A percentile compares a stretch with the other conserved stretches of the same genome.
Evolutionary conservation across 192 early-diverging fungal species (phyloP).

Genomic region (Cladochytrium replicatum): DNA sequence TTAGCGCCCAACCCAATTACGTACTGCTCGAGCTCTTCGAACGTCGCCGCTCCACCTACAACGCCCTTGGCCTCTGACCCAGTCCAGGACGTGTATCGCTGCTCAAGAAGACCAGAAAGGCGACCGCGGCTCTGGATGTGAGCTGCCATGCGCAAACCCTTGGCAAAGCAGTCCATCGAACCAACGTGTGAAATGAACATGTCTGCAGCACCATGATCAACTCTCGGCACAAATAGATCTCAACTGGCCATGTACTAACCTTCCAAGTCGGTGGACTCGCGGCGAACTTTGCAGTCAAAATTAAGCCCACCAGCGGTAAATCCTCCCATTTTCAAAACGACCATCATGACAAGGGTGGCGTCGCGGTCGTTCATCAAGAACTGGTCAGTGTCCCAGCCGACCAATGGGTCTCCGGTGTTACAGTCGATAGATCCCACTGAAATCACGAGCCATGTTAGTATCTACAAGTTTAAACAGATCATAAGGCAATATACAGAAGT

Average conservation of each 20-base stretch:
- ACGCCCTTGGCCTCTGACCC: slow-evolving; percentile 6
- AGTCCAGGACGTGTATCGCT: slow-evolving; percentile 13
- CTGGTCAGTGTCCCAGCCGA: slow-evolving; percentile 34
- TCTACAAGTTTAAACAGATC: too few species aligned
- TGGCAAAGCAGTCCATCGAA: slow-evolving; percentile 19
- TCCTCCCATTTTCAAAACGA: slow-evolving; percentile 25
- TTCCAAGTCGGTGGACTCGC: slow-evolving; percentile 26
- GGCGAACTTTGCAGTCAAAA: slow-evolving; percentile 32
- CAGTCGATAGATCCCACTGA: slow-evolving; percentile 24
- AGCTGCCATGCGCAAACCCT: slow-evolving; percentile 17
- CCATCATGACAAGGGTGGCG: slow-evolving; percentile 27
- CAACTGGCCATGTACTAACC: too few species aligned
- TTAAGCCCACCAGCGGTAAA: slow-evolving; percentile 27
- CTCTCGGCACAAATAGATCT: too few species aligned
- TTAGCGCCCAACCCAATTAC: too few species aligned
- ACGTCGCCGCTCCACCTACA: slow-evolving; percentile 11
- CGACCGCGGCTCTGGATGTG: slow-evolving; percentile 13
- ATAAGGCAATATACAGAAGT: too few species aligned
- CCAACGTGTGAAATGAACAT: slow-evolving; percentile 26
- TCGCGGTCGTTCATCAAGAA: slow-evolving; percentile 27
- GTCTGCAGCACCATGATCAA: too few species aligned
- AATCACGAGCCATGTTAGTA: too few species aligned
- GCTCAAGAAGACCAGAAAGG: slow-evolving; percentile 7
- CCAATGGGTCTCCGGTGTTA: slow-evolving; percentile 24
- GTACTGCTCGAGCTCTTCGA: slow-evolving; percentile 10